phyloP scores from a whole-genome alignment of 805 yeast species.

The Torulaspora gathmanii region DNA sequence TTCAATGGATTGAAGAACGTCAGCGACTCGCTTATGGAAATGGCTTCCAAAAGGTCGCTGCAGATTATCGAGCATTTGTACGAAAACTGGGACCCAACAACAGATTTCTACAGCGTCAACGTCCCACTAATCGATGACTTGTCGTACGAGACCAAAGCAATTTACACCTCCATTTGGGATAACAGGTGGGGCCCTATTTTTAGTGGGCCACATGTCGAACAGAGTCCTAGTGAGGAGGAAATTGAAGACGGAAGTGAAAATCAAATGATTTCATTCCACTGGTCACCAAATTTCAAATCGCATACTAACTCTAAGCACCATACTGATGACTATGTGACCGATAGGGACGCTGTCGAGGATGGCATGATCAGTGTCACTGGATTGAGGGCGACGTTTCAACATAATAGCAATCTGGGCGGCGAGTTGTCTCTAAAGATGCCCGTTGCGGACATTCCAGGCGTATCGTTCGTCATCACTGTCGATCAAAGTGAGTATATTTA shows the following conservation, averaged over 20 bases:
- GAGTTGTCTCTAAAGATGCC: conserved; percentile 13
- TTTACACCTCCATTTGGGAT: conserved; percentile 72
- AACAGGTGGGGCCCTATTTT: conserved; percentile 77
- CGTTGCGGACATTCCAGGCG: not conserved
- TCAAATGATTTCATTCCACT: conserved; percentile 51
- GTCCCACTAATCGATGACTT: conserved; percentile 65
- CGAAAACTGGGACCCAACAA: conserved; percentile 50
- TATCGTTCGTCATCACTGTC: conserved; percentile 31
- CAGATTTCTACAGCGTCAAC: conserved; percentile 78
- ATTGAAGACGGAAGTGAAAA: conserved; percentile 46
- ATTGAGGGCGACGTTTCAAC: conserved; percentile 64
- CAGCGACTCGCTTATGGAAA: conserved; percentile 46
- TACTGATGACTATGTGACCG: conserved; percentile 44
- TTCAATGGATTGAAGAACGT: conserved; percentile 45
- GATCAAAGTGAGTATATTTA: conserved; percentile 40
- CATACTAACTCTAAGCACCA: conserved; percentile 28
- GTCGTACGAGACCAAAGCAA: conserved; percentile 51
- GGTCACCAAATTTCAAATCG: conserved; percentile 78
- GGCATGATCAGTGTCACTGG: conserved; percentile 68
- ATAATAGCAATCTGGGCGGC: conserved; percentile 18
- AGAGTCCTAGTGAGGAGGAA: conserved; percentile 13
- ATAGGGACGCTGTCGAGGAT: conserved; percentile 63
- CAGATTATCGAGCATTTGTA: conserved; percentile 56
- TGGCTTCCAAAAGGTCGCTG: conserved; percentile 67
- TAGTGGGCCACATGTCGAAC: conserved; percentile 23